Conservation (phyloP, 2,329 filamentous ascomycete species). For the Fusarium sp. region DNA sequence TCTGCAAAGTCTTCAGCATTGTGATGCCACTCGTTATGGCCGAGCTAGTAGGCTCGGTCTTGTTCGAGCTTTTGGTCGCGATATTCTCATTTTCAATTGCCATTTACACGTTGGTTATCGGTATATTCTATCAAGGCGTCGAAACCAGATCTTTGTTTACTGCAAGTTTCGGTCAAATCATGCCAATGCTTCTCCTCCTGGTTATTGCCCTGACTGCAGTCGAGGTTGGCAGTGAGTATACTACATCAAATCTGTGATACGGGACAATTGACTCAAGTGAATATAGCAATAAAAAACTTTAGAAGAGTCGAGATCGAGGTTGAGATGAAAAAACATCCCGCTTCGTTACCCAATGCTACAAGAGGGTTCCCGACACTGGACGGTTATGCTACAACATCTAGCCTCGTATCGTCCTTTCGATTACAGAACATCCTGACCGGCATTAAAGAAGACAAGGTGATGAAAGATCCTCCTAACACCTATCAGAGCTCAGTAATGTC, state of each 20-base stretch:
- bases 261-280: background rate
- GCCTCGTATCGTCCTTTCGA: background rate
- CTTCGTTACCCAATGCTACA: background rate
- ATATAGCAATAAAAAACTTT: conserved; percentile 23
- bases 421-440: background rate
- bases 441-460: background rate
- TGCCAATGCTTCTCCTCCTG: conserved; percentile 35
- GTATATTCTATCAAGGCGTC: conserved; percentile 11
- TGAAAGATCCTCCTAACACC: background rate
- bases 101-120: conserved; percentile 16
- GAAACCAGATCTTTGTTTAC: conserved; percentile 8
- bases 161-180: conserved; percentile 24
- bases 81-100: conserved; percentile 8
- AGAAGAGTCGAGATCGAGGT: conserved; percentile 20
- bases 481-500: conserved; percentile 3
- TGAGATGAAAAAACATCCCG: conserved; percentile 14
- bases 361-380: background rate
- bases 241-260: background rate
- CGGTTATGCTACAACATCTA: background rate
- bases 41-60: conserved; percentile 23
- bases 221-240: conserved; percentile 34
- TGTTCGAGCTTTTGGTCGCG: conserved; percentile 22
- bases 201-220: conserved; percentile 29
- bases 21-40: conserved; percentile 9
- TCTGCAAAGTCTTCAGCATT: conserved; percentile 13